Conservation (phyloP, 208 protist species). For the Trypanosoma mega region DNA sequence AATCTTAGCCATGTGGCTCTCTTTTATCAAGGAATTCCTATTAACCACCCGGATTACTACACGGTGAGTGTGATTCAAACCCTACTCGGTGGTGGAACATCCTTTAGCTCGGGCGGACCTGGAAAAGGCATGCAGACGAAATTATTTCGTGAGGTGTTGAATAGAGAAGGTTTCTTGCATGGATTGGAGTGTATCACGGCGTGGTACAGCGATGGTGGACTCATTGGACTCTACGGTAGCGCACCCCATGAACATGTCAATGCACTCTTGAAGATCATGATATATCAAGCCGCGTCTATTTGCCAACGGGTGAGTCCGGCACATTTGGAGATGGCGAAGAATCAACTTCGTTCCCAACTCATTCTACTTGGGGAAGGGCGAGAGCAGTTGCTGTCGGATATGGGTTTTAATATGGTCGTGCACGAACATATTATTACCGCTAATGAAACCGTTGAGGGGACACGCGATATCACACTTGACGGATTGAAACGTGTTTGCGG, state of each 20-base stretch:
- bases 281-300: slow-evolving; percentile 78
- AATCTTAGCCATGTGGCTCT: slow-evolving; percentile 87
- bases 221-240: slow-evolving; percentile 87
- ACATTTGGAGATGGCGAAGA: slow-evolving; percentile 89
- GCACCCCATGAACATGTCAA: slow-evolving; percentile 76
- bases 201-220: slow-evolving; percentile 89
- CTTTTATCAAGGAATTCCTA: slow-evolving; percentile 84
- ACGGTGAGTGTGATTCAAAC: slow-evolving; percentile 88
- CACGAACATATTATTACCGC: slow-evolving; percentile 81
- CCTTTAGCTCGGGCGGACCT: slow-evolving; percentile 90
- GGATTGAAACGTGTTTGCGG: slow-evolving; percentile 59
- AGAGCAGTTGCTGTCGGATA: slow-evolving; percentile 84
- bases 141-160: slow-evolving; percentile 88
- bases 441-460: slow-evolving; percentile 67
- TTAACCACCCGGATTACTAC: slow-evolving; percentile 85
- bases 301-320: slow-evolving; percentile 65
- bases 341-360: slow-evolving; percentile 83
- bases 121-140: slow-evolving; percentile 94
- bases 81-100: slow-evolving; percentile 85
- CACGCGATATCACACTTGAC: slow-evolving; percentile 63
- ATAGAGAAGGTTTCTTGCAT: slow-evolving; percentile 67
- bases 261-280: slow-evolving; percentile 70
- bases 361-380: slow-evolving; percentile 82
- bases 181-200: slow-evolving; percentile 89
- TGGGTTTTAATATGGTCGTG: slow-evolving; percentile 86